A percentile compares a stretch with the other conserved stretches of the same genome.
These are phyloP conservation scores for Mycena venus DNA, from an alignment of 768 basidiomycete species.

Conservation along the genomic window DNA sequence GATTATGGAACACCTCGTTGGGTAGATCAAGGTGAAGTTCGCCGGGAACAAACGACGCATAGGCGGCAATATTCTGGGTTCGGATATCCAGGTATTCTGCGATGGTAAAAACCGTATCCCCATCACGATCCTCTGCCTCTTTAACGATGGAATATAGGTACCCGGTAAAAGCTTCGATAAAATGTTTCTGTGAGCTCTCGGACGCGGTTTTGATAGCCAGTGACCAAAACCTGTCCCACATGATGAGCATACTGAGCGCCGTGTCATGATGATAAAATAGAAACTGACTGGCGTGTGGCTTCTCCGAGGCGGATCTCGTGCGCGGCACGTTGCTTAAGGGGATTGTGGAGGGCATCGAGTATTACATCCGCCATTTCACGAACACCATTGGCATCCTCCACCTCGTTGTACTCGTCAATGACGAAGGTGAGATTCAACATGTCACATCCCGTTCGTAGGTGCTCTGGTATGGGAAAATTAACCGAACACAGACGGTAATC, in stretches of 20 bases:
- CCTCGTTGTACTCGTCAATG: not conserved
- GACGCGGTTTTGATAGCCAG: not conserved
- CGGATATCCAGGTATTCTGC: not conserved
- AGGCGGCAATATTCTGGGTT: not conserved
- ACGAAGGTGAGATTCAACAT: not conserved
- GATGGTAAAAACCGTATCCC: not conserved
- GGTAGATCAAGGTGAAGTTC: not conserved
- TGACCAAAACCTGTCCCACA: not conserved
- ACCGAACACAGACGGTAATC: not conserved
- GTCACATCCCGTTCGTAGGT: not conserved
- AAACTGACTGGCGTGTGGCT: not conserved
- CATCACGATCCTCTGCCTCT: not conserved
- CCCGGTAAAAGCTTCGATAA: not conserved
- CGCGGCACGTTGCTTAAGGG: not conserved
- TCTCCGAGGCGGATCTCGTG: not conserved
- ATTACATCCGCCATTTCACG: not conserved
- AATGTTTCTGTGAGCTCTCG: not conserved
- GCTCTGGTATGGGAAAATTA: not conserved
- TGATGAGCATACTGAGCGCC: too few relatives aligned
- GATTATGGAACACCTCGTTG: not conserved
- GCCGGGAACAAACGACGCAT: not conserved
- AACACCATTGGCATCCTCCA: not conserved
- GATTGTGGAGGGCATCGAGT: not conserved
- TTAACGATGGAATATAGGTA: not conserved
- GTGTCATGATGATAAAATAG: not conserved